These are phyloP conservation scores for Amaranthus hypochondriacus DNA, from an alignment of 148 eudicot genomes.

Conservation along the genomic window DNA sequence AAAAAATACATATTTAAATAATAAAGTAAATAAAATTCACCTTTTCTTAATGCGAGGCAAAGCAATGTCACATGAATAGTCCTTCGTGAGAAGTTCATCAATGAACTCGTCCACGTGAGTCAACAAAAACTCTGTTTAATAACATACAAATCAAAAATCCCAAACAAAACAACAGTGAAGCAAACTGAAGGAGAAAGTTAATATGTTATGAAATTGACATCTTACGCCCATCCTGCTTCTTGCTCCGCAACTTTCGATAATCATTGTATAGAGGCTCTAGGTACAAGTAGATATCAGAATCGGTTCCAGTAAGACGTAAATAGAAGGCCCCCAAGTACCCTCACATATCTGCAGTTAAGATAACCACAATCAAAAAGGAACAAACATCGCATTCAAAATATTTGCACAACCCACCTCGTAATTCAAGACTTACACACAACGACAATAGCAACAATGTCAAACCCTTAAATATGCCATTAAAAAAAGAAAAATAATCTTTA, in stretches of 20 bases:
- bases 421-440: background rate
- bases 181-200: background rate
- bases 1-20: background rate
- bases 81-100: slow-evolving; percentile 84
- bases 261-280: slow-evolving; percentile 92
- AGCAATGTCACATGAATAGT: slow-evolving; percentile 90
- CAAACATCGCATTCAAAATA: background rate
- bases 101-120: slow-evolving; percentile 90
- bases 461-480: too few relatives aligned
- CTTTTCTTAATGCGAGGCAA: slow-evolving; percentile 90
- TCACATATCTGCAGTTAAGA: slow-evolving; percentile 57
- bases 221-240: slow-evolving; percentile 71
- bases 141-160: slow-evolving; percentile 3
- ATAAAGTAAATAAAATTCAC: slow-evolving; percentile 24
- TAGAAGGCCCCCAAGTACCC: slow-evolving; percentile 90
- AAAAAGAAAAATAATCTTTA: too few relatives aligned
- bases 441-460: too few relatives aligned
- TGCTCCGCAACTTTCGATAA: slow-evolving; percentile 75
- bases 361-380: slow-evolving; percentile 10
- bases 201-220: background rate
- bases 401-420: background rate
- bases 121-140: slow-evolving; percentile 48
- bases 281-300: slow-evolving; percentile 77
- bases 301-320: slow-evolving; percentile 89
- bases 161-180: background rate